These are phyloP conservation scores for Wickerhamomyces bovis DNA, from an alignment of 805 yeast species.

Conservation along the genomic window DNA sequence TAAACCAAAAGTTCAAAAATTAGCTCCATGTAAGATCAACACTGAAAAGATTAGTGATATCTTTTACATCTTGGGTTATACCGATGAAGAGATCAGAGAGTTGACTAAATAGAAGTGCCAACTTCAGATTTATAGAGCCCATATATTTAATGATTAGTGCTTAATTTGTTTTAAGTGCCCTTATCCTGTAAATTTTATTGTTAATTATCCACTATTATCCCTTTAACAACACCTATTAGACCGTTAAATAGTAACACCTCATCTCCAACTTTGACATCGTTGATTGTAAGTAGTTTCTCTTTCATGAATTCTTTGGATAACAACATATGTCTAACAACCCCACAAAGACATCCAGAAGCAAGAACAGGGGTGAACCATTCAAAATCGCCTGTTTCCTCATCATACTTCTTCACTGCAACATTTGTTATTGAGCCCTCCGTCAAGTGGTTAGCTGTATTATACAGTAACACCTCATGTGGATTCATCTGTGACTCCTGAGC, in stretches of 20 bases:
- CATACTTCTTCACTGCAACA: constrained; percentile 48
- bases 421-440: constrained; percentile 84
- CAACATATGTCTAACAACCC: constrained; percentile 67
- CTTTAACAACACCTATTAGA: constrained; percentile 71
- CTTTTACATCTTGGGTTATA: constrained; percentile 74
- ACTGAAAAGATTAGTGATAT: constrained; percentile 67
- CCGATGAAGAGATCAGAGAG: constrained; percentile 43
- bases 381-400: constrained; percentile 24
- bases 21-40: constrained; percentile 81
- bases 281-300: constrained; percentile 44
- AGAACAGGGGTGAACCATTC: constrained; percentile 81
- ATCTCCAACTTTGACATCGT: constrained; percentile 57
- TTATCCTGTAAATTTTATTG: background rate
- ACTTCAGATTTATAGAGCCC: background rate
- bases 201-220: constrained; percentile 30
- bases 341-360: constrained; percentile 76
- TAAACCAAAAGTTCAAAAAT: constrained; percentile 80
- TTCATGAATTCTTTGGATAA: constrained; percentile 44
- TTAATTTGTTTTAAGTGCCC: background rate
- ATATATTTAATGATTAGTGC: background rate
- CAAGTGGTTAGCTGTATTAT: constrained; percentile 52
- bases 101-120: constrained; percentile 1
- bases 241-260: constrained; percentile 75
- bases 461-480: constrained; percentile 61
- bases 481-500: background rate